Conservation (phyloP, 768 basidiomycete species). For the Lentinus tigrinus region DNA sequence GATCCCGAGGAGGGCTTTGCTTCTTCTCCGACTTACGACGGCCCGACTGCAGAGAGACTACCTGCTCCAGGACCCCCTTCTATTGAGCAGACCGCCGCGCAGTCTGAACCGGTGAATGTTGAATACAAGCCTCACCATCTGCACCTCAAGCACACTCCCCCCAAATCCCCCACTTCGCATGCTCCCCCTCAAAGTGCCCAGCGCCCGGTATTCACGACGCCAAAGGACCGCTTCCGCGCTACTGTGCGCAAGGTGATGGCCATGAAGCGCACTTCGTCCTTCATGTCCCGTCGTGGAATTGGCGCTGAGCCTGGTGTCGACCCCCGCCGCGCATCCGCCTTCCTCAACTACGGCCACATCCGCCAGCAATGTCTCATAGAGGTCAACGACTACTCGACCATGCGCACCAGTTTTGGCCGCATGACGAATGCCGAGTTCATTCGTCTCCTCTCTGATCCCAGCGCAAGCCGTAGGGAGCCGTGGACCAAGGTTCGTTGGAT, state of each 20-base stretch:
- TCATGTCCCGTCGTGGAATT: slow-evolving; percentile 36
- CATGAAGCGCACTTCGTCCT: slow-evolving; percentile 51
- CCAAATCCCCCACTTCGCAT: not conserved
- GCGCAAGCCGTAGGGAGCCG: slow-evolving; percentile 46
- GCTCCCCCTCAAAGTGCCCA: slow-evolving; percentile 3
- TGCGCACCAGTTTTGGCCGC: slow-evolving; percentile 50
- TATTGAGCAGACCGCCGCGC: not conserved
- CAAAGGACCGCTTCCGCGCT: slow-evolving; percentile 52
- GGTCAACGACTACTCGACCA: slow-evolving; percentile 61
- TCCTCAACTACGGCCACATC: slow-evolving; percentile 55
- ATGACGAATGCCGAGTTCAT: slow-evolving; percentile 66
- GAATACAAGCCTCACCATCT: not conserved
- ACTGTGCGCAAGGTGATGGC: slow-evolving; percentile 63
- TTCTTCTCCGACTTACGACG: slow-evolving; percentile 9
- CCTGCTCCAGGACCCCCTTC: not conserved
- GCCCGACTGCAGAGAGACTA: not conserved
- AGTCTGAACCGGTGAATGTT: slow-evolving; percentile 5
- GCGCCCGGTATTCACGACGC: slow-evolving; percentile 25
- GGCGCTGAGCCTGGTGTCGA: slow-evolving; percentile 76
- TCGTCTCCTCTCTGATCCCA: slow-evolving; percentile 46
- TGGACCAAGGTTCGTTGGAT: slow-evolving; percentile 78
- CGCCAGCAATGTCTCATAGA: slow-evolving; percentile 64
- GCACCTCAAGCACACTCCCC: not conserved
- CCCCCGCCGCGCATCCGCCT: slow-evolving; percentile 58
- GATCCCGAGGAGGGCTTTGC: slow-evolving; percentile 49